Evolutionary conservation across 768 basidiomycete genomes (phyloP).

Genomic region (Mrakia frigida): DNA sequence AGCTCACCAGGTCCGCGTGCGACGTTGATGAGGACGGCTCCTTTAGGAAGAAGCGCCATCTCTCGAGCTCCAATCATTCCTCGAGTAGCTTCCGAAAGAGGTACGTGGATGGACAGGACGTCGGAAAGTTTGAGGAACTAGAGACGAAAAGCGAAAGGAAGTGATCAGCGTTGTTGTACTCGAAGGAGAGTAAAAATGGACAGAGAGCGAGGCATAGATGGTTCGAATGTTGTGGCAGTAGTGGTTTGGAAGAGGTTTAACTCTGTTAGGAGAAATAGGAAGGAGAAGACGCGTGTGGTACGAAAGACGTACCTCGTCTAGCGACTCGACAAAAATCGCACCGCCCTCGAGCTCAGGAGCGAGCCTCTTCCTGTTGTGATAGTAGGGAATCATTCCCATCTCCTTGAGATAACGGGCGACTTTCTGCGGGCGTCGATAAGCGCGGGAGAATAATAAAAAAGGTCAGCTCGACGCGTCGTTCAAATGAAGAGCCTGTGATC

Average conservation of each 20-base stretch:
- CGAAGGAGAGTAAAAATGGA: too few species aligned
- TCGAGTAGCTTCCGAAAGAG: slow-evolving; percentile 53
- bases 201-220: not conserved
- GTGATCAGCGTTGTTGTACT: too few species aligned
- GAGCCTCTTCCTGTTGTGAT: slow-evolving; percentile 26
- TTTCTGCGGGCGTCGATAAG: not conserved
- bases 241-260: not conserved
- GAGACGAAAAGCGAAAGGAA: not conserved
- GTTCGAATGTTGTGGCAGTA: not conserved
- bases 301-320: slow-evolving; percentile 14
- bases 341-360: slow-evolving; percentile 4
- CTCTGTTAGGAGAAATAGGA: not conserved
- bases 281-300: not conserved
- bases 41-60: slow-evolving; percentile 54
- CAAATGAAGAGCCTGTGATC: too few species aligned
- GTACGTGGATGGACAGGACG: slow-evolving; percentile 60
- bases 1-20: slow-evolving; percentile 53
- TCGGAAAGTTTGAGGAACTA: slow-evolving; percentile 56
- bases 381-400: slow-evolving; percentile 26
- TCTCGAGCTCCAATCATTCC: slow-evolving; percentile 53
- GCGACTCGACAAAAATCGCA: slow-evolving; percentile 8
- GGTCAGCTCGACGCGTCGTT: not conserved
- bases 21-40: slow-evolving; percentile 62
- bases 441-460: not conserved
- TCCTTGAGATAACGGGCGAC: slow-evolving; percentile 19